These are phyloP conservation scores for Samsoniella hepiali DNA, from an alignment of 2,329 filamentous ascomycete genomes.

Conservation along the genomic window DNA sequence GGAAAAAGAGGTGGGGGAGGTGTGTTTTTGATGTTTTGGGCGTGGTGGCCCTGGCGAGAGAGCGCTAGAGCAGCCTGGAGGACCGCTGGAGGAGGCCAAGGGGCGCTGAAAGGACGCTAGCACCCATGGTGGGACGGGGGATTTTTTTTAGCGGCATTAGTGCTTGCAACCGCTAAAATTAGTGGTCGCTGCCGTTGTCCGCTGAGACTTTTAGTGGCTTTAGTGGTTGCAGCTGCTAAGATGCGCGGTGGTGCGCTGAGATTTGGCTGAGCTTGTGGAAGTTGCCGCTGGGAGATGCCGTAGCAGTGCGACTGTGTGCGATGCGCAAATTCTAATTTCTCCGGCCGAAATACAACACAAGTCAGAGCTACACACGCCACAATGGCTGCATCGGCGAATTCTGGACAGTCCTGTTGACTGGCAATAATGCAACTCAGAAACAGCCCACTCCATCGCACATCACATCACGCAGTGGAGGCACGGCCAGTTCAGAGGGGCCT, in stretches of 20 bases:
- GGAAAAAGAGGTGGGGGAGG: conserved; percentile 11
- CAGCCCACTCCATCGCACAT: background rate
- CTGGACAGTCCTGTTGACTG: too few relatives aligned
- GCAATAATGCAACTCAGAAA: background rate
- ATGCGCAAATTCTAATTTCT: too few relatives aligned
- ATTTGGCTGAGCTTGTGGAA: background rate
- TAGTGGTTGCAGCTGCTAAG: background rate
- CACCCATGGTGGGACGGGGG: background rate
- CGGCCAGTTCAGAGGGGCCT: background rate
- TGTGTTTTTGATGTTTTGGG: conserved; percentile 14
- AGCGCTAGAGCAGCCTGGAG: background rate
- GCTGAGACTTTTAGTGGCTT: background rate
- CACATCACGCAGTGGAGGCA: background rate
- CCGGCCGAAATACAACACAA: too few relatives aligned
- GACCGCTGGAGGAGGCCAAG: background rate
- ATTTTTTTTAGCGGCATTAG: background rate
- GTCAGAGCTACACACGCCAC: too few relatives aligned
- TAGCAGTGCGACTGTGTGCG: too few relatives aligned
- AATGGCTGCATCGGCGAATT: too few relatives aligned
- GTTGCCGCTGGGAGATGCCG: background rate
- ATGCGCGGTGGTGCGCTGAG: background rate
- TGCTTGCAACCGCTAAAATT: too few relatives aligned
- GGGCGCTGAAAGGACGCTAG: background rate
- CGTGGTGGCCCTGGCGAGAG: background rate
- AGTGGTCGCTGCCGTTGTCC: too few relatives aligned